Evolutionary conservation across 805 yeast genomes (phyloP).

Genomic region (Grigorovia humatica): DNA sequence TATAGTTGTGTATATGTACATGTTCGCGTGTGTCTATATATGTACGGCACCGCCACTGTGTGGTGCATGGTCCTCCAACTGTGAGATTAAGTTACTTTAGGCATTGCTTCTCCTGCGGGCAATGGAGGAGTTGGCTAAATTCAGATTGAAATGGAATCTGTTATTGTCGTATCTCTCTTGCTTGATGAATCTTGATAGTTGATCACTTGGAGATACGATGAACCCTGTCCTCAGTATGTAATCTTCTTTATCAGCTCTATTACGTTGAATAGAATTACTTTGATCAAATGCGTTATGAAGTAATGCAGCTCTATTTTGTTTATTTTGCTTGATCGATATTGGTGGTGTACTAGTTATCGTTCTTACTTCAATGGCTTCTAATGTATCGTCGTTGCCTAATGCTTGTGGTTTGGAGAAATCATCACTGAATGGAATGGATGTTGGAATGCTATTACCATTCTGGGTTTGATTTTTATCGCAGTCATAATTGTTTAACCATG

Average conservation of each 20-base stretch:
- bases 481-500: conserved; percentile 42
- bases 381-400: not conserved
- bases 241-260: not conserved
- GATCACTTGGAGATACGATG: conserved; percentile 1
- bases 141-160: not conserved
- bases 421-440: not conserved
- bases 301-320: not conserved
- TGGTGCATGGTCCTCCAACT: too few relatives aligned
- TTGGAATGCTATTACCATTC: not conserved
- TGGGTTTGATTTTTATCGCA: conserved; percentile 3
- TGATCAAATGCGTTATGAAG: conserved; percentile 2
- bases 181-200: not conserved
- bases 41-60: too few relatives aligned
- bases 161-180: not conserved
- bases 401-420: not conserved
- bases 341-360: not conserved
- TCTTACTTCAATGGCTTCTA: not conserved
- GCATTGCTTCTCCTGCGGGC: not conserved
- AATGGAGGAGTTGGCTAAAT: not conserved
- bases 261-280: conserved; percentile 2
- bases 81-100: not conserved
- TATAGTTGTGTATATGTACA: too few relatives aligned
- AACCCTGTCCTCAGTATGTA: conserved; percentile 1
- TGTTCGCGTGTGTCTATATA: too few relatives aligned
- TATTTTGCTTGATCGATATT: not conserved